Conservation (phyloP, 352 stramenopile species). For the Peronospora farinosa region DNA sequence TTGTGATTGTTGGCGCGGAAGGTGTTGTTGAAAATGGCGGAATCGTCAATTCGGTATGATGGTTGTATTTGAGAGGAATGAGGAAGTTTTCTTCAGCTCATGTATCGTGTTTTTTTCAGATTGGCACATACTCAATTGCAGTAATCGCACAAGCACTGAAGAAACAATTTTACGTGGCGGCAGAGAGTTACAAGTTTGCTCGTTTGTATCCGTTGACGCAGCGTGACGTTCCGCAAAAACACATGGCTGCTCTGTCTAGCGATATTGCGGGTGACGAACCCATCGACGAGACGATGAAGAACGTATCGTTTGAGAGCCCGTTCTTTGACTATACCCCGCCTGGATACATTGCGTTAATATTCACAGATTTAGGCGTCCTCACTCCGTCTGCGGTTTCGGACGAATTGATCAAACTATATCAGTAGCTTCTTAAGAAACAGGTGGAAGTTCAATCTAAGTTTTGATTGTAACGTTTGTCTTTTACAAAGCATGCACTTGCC, state of each 20-base stretch:
- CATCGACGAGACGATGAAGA: conserved; percentile 31
- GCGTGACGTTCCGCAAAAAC: conserved; percentile 86
- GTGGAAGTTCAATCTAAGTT: conserved; percentile 8
- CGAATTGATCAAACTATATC: conserved; percentile 97
- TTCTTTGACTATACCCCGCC: conserved; percentile 96
- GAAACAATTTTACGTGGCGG: conserved; percentile 97
- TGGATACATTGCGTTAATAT: conserved; percentile 96
- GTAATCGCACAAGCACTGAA: conserved; percentile 92
- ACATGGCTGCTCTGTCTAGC: conserved; percentile 42
- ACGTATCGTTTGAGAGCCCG: conserved; percentile 84
- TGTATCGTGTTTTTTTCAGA: conserved; percentile 28
- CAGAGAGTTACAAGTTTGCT: conserved; percentile 98
- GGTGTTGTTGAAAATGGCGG: conserved; percentile 96
- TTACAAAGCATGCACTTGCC: too few relatives aligned
- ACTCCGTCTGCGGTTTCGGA: conserved; percentile 97
- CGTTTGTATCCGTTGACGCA: conserved; percentile 97
- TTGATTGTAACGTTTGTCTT: not conserved
- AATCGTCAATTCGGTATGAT: conserved; percentile 92
- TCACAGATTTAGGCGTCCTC: conserved; percentile 96
- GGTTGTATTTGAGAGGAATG: not conserved
- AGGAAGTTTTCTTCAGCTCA: not conserved
- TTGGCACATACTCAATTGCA: conserved; percentile 93
- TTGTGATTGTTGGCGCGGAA: conserved; percentile 94
- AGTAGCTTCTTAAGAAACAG: conserved; percentile 53
- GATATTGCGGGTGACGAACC: conserved; percentile 25